Percentiles rank a stretch among this genome's conserved stretches.
These are phyloP conservation scores for Sicyos baderoa DNA, from an alignment of 306 rosid species.

Conservation along the genomic window DNA sequence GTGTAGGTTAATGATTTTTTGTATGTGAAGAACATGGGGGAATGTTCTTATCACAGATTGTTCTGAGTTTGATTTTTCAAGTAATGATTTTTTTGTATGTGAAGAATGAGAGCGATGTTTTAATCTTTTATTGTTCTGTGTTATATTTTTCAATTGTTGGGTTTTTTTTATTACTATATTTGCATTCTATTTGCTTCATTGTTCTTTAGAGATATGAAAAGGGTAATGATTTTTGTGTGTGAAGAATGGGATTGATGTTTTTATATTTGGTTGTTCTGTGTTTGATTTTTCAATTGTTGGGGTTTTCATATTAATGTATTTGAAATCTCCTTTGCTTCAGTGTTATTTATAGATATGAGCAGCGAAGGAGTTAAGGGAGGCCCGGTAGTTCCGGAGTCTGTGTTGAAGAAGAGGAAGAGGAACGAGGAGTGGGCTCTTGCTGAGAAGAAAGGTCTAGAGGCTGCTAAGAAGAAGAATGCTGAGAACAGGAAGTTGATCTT, in stretches of 20 bases:
- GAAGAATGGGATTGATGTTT: too few relatives aligned
- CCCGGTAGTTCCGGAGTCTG: conserved; percentile 55
- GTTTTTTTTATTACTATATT: conserved; percentile 1
- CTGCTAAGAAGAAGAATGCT: conserved; percentile 52
- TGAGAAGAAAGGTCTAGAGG: conserved; percentile 40
- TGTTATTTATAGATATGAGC: conserved; percentile 40
- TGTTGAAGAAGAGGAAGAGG: conserved; percentile 69
- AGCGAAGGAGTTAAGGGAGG: conserved; percentile 38
- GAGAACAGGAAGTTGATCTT: conserved; percentile 56
- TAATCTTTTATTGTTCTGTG: background rate
- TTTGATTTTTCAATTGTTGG: background rate
- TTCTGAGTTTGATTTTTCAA: too few relatives aligned
- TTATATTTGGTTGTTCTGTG: background rate
- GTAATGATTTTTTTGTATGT: too few relatives aligned
- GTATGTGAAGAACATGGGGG: too few relatives aligned
- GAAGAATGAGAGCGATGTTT: too few relatives aligned
- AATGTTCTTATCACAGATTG: too few relatives aligned
- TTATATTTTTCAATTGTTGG: background rate
- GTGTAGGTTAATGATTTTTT: background rate
- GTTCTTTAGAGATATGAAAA: conserved; percentile 40
- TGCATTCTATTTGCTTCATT: background rate
- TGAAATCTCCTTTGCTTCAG: background rate
- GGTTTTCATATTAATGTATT: conserved; percentile 1
- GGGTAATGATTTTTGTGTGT: too few relatives aligned
- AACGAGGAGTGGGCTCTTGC: conserved; percentile 73